Conservation (phyloP, 2,329 filamentous ascomycete species). For the Xylariaceae sp. region DNA sequence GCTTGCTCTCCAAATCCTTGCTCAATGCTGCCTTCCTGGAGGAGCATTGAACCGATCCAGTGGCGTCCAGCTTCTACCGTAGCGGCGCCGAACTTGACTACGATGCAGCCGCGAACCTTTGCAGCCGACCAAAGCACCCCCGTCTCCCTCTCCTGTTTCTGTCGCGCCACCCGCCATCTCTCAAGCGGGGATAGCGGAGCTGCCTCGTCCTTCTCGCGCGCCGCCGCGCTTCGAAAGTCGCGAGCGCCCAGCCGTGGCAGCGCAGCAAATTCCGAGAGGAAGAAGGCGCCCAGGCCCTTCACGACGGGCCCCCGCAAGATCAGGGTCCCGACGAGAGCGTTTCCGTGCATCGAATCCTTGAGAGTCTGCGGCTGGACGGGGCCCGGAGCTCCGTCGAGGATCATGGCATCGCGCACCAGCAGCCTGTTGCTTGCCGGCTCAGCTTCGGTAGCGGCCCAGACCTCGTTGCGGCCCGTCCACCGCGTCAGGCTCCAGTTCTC, state of each 20-base stretch:
- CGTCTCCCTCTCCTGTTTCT: conserved; percentile 49
- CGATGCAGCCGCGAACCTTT: conserved; percentile 69
- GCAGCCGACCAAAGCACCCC: conserved; percentile 77
- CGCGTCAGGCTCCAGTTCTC: conserved; percentile 79
- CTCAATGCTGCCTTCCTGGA: conserved; percentile 64
- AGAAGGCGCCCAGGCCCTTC: conserved; percentile 59
- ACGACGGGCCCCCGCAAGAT: conserved; percentile 71
- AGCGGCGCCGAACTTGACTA: conserved; percentile 83
- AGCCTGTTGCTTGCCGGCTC: conserved; percentile 44
- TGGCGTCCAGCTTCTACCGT: conserved; percentile 72
- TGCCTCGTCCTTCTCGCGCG: conserved; percentile 31
- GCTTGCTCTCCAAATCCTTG: conserved; percentile 72
- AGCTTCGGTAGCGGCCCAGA: conserved; percentile 48
- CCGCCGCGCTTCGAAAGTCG: conserved; percentile 58
- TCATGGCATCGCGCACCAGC: conserved; percentile 76
- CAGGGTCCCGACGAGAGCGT: conserved; percentile 76
- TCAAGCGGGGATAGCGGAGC: conserved; percentile 33
- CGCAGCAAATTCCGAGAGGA: conserved; percentile 68
- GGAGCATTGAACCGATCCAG: conserved; percentile 73
- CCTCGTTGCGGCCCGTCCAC: conserved; percentile 81
- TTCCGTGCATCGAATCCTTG: conserved; percentile 60
- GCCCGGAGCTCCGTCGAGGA: conserved; percentile 54
- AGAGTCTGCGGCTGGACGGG: conserved; percentile 33
- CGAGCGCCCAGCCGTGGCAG: conserved; percentile 76
- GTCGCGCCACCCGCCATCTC: conserved; percentile 47